These are phyloP conservation scores for Picea abies DNA, from an alignment of 83 land plant genomes.

Conservation along the genomic window DNA sequence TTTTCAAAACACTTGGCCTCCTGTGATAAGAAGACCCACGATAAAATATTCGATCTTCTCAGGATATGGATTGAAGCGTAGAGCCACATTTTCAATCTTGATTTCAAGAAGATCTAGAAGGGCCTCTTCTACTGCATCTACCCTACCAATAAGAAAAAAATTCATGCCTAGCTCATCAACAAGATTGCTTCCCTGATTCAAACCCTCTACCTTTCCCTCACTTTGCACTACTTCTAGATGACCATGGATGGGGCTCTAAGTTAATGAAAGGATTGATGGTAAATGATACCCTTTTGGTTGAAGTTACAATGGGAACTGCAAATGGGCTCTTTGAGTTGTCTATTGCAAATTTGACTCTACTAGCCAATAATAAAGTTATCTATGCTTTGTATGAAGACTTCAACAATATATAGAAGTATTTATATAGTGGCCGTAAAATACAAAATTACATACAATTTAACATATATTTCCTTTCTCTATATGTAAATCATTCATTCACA, in stretches of 20 bases:
- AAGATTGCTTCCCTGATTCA: constrained; percentile 53
- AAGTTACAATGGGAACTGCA: constrained; percentile 4
- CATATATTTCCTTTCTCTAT: too few relatives aligned
- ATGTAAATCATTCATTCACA: too few relatives aligned
- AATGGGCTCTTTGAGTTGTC: too few relatives aligned
- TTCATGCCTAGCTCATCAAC: constrained; percentile 60
- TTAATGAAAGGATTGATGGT: constrained; percentile 23
- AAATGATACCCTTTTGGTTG: constrained; percentile 36
- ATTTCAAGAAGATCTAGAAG: constrained; percentile 85
- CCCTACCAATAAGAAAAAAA: constrained; percentile 82
- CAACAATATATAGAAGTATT: too few relatives aligned
- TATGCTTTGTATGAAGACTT: too few relatives aligned
- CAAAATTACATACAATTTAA: too few relatives aligned
- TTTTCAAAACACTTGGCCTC: constrained; percentile 74
- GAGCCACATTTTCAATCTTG: constrained; percentile 45
- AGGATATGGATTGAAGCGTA: constrained; percentile 49
- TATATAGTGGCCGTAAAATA: too few relatives aligned
- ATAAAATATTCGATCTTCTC: constrained; percentile 52
- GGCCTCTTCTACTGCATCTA: constrained; percentile 92
- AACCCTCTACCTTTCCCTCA: constrained; percentile 33
- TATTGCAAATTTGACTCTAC: too few relatives aligned
- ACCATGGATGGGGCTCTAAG: constrained; percentile 51
- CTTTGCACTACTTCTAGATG: constrained; percentile 47
- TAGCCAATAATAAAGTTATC: too few relatives aligned
- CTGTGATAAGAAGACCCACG: constrained; percentile 48